Evolutionary conservation across 2,329 filamentous ascomycete species (phyloP).

Genomic region (Nectriaceae sp.): DNA sequence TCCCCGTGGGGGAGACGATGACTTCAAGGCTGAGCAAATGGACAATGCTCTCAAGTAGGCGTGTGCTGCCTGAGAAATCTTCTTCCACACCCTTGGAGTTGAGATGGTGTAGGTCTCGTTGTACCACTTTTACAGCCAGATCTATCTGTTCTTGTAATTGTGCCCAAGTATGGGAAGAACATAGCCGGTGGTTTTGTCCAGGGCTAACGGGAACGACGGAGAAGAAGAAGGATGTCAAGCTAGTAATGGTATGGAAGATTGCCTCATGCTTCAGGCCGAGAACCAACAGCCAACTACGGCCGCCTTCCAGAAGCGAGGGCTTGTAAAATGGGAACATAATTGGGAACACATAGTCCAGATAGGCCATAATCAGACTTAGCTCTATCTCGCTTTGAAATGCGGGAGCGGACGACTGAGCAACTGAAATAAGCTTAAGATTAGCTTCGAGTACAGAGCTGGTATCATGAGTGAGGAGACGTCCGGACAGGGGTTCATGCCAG

Average conservation of each 20-base stretch:
- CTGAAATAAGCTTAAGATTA: too few species aligned
- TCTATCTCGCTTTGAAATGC: background rate
- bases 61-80: background rate
- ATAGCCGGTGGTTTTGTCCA: background rate
- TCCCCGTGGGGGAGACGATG: background rate
- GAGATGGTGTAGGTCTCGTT: background rate
- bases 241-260: constrained; percentile 59
- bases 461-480: too few species aligned
- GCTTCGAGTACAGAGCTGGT: too few species aligned
- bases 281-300: constrained; percentile 61
- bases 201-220: background rate
- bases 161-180: background rate
- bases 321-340: constrained; percentile 65
- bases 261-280: constrained; percentile 57
- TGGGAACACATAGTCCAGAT: constrained; percentile 63
- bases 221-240: constrained; percentile 59
- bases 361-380: constrained; percentile 51
- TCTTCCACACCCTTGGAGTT: background rate
- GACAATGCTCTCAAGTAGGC: constrained; percentile 1
- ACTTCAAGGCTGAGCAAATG: constrained; percentile 5
- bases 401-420: too few species aligned
- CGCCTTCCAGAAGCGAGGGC: constrained; percentile 55
- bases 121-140: background rate
- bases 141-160: background rate
- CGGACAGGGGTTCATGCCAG: too few species aligned